Evolutionary conservation across 2,329 filamentous ascomycete genomes (phyloP).

Genomic region (Colletotrichum sp.): DNA sequence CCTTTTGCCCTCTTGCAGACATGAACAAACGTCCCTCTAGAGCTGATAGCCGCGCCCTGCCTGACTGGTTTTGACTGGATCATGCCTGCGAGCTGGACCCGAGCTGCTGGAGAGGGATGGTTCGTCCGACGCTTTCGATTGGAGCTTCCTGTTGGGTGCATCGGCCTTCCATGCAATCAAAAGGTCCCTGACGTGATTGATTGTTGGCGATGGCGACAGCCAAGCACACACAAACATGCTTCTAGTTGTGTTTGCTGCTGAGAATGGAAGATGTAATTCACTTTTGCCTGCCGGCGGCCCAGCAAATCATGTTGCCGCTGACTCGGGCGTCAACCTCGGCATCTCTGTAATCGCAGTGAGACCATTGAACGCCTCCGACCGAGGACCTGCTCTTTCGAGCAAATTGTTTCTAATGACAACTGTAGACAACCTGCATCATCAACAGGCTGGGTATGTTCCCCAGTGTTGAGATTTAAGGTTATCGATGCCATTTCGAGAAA

Average conservation of each 20-base stretch:
- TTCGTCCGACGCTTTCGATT: not conserved
- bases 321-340: slow-evolving; percentile 1
- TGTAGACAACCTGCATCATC: not conserved
- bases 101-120: not conserved
- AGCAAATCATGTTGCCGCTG: not conserved
- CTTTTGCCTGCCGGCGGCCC: not conserved
- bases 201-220: not conserved
- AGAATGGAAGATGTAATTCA: not conserved
- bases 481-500: not conserved
- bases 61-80: not conserved
- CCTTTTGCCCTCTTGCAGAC: not conserved
- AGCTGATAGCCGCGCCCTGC: not conserved
- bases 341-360: not conserved
- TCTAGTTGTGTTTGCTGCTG: not conserved
- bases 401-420: not conserved
- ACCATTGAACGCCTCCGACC: not conserved
- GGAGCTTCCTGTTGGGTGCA: not conserved
- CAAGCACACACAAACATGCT: not conserved
- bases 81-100: not conserved
- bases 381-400: not conserved
- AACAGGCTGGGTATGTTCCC: not conserved
- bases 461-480: slow-evolving; percentile 2
- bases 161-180: not conserved
- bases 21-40: not conserved
- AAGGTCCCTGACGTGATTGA: not conserved